Percentiles rank a stretch among this genome's conserved stretches.
These are phyloP conservation scores for Agrocybe chaxingu DNA, from an alignment of 768 basidiomycete species.

Conservation along the genomic window DNA sequence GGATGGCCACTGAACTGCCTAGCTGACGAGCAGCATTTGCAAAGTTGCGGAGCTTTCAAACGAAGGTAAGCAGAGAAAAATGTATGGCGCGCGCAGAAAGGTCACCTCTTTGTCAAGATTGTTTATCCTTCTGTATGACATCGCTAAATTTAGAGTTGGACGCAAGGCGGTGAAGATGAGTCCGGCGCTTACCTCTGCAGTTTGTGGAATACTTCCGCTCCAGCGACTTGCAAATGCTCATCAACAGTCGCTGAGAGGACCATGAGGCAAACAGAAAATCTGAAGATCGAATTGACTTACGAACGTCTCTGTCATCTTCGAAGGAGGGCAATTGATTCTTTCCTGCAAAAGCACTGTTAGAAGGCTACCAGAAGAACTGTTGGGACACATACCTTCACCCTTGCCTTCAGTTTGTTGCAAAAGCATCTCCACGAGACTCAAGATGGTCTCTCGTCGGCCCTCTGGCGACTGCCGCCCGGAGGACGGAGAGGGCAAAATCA, in stretches of 20 bases:
- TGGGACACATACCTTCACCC: slow-evolving; percentile 24
- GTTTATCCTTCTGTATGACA: slow-evolving; percentile 44
- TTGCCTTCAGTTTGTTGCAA: slow-evolving; percentile 32
- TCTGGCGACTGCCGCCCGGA: slow-evolving; percentile 28
- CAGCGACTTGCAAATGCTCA: slow-evolving; percentile 65
- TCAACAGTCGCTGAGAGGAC: slow-evolving; percentile 52
- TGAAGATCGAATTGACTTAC: slow-evolving; percentile 39
- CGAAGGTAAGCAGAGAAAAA: not conserved
- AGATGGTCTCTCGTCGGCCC: slow-evolving; percentile 40
- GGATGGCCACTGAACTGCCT: slow-evolving; percentile 73
- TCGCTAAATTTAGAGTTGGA: slow-evolving; percentile 2
- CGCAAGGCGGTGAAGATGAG: not conserved
- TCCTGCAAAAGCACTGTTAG: slow-evolving; percentile 20
- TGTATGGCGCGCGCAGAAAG: not conserved
- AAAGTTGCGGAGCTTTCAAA: slow-evolving; percentile 62
- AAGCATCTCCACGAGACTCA: slow-evolving; percentile 50
- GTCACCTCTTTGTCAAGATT: slow-evolving; percentile 64
- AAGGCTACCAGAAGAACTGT: not conserved
- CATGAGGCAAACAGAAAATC: not conserved
- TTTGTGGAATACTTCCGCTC: slow-evolving; percentile 60
- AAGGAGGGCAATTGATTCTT: slow-evolving; percentile 42
- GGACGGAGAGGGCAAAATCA: slow-evolving; percentile 14
- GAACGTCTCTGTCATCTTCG: slow-evolving; percentile 64
- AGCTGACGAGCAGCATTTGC: slow-evolving; percentile 74
- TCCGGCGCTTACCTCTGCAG: slow-evolving; percentile 51